phyloP scores from a whole-genome alignment of 495 filamentous ascomycete genomes.

The Talaromyces thailandensis region DNA sequence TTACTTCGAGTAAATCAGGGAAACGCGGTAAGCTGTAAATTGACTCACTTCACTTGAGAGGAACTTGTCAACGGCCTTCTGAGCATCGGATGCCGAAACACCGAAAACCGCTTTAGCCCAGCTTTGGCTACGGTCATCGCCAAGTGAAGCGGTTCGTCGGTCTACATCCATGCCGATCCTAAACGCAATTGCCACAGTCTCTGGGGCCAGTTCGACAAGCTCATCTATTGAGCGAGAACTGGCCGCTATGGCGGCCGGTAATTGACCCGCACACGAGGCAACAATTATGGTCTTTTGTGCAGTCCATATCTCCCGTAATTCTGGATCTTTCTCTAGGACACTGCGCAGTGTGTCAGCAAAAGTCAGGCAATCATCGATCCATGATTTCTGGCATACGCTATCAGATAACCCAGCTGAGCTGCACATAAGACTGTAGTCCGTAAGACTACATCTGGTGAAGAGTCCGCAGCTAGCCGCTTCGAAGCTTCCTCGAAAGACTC shows the following conservation, averaged over 20 bases:
- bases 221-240: not conserved
- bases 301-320: not conserved
- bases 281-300: not conserved
- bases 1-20: not conserved
- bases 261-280: not conserved
- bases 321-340: not conserved
- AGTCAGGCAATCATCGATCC: not conserved
- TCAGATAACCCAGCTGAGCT: not conserved
- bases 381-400: not conserved
- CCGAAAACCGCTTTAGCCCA: not conserved
- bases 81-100: not conserved
- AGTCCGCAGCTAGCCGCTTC: not conserved
- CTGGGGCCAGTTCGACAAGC: not conserved
- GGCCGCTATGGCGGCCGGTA: not conserved
- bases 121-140: not conserved
- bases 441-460: not conserved
- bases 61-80: not conserved
- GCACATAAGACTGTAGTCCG: not conserved
- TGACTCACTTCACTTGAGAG: not conserved
- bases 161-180: not conserved
- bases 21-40: not conserved
- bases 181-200: not conserved
- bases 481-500: not conserved
- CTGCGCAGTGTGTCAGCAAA: not conserved
- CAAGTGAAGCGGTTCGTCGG: not conserved